Conservation (phyloP, 2,329 filamentous ascomycete species). For the Xylaria polymorpha region DNA sequence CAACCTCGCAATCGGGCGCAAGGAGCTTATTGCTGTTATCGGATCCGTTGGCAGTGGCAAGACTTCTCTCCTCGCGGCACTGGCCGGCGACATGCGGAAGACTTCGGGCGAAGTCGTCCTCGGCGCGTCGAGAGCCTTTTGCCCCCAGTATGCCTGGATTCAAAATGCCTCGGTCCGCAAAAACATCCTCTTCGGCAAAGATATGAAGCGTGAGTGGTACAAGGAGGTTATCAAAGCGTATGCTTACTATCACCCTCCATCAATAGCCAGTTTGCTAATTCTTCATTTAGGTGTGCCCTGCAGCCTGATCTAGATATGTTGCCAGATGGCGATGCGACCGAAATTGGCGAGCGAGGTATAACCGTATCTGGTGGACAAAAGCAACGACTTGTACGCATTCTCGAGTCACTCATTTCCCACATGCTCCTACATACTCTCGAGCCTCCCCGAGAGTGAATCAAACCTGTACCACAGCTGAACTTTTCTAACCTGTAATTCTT, state of each 20-base stretch:
- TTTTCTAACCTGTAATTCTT: constrained; percentile 8
- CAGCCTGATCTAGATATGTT: constrained; percentile 90
- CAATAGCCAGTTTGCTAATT: constrained; percentile 35
- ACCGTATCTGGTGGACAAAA: constrained; percentile 96
- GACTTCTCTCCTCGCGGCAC: constrained; percentile 84
- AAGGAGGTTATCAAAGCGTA: constrained; percentile 81
- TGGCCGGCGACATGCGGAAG: constrained; percentile 94
- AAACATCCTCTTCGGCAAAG: constrained; percentile 91
- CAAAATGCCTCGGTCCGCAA: constrained; percentile 89
- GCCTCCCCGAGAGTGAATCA: neutral
- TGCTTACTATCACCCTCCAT: constrained; percentile 49
- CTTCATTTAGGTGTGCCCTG: constrained; percentile 74
- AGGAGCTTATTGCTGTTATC: constrained; percentile 87
- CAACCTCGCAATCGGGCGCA: constrained; percentile 74
- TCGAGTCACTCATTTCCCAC: neutral
- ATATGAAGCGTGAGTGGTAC: constrained; percentile 82
- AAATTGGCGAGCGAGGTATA: constrained; percentile 95
- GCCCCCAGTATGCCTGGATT: constrained; percentile 97
- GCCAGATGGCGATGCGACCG: constrained; percentile 87
- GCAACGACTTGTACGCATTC: constrained; percentile 70
- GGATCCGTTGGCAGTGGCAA: constrained; percentile 92
- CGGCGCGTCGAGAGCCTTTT: constrained; percentile 86
- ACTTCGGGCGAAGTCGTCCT: constrained; percentile 79
- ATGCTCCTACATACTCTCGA: neutral
- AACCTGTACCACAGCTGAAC: neutral